A percentile compares a stretch with the other conserved stretches of the same genome.
Conservation (phyloP, 176 grass and related monocot species). For the Pontederia crassipes region DNA sequence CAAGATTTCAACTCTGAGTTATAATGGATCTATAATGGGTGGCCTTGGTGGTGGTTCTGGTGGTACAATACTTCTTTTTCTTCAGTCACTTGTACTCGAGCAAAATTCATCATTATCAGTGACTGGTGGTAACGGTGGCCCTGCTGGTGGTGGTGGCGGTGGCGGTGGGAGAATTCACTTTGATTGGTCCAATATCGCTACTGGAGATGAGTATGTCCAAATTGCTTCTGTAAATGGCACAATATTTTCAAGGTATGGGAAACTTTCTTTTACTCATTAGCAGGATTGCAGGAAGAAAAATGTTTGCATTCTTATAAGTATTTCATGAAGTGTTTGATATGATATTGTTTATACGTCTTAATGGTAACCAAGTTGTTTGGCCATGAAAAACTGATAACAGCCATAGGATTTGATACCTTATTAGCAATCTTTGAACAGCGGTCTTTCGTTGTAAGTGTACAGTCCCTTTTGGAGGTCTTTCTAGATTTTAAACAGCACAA, state of each 20-base stretch:
- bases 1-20: constrained; percentile 24
- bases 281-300: not conserved
- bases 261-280: constrained; percentile 7
- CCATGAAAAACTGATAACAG: too few relatives aligned
- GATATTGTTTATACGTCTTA: not conserved
- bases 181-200: constrained; percentile 90
- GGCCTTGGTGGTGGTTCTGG: constrained; percentile 87
- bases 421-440: too few relatives aligned
- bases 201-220: constrained; percentile 89
- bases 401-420: too few relatives aligned
- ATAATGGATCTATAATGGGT: constrained; percentile 55
- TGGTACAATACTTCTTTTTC: constrained; percentile 84
- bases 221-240: constrained; percentile 84
- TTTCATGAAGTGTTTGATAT: not conserved
- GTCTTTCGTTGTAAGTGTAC: too few relatives aligned
- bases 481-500: too few relatives aligned
- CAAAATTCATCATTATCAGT: constrained; percentile 72
- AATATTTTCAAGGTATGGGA: constrained; percentile 62
- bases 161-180: constrained; percentile 93
- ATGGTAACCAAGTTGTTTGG: too few relatives aligned
- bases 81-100: constrained; percentile 59
- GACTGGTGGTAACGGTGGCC: constrained; percentile 68
- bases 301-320: not conserved
- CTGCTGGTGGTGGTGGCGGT: constrained; percentile 71
- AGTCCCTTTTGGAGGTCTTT: too few relatives aligned